Conservation (phyloP, 1,284 basidiomycete genomes). For the Sphagnurus paluster region DNA sequence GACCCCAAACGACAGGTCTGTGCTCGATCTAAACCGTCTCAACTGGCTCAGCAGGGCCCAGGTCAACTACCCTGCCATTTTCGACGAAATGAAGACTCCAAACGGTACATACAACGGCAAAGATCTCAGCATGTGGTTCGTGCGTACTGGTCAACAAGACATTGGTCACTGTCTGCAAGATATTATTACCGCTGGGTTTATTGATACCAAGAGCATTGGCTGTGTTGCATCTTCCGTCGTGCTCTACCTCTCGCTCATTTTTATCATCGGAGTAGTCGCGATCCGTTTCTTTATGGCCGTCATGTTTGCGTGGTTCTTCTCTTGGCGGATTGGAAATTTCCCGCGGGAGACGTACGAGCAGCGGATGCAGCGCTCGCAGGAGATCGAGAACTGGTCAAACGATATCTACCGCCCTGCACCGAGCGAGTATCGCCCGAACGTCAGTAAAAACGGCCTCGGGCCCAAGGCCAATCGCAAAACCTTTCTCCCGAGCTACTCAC, state of each 20-base stretch:
- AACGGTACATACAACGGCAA: conserved; percentile 79
- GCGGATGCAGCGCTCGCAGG: conserved; percentile 86
- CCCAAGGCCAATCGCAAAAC: conserved; percentile 58
- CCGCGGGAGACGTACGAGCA: conserved; percentile 92
- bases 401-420: conserved; percentile 97
- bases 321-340: conserved; percentile 93
- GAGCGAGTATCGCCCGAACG: conserved; percentile 88
- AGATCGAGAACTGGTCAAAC: conserved; percentile 96
- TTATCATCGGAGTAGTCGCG: conserved; percentile 95
- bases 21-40: conserved; percentile 86
- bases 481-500: conserved; percentile 82
- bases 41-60: conserved; percentile 80
- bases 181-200: conserved; percentile 85
- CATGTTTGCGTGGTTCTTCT: conserved; percentile 96
- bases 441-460: conserved; percentile 64
- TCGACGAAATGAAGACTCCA: conserved; percentile 72
- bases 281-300: conserved; percentile 98
- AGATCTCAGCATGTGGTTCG: conserved; percentile 85
- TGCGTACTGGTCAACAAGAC: conserved; percentile 62
- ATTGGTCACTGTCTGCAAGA: conserved; percentile 87
- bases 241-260: conserved; percentile 92
- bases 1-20: conserved; percentile 50
- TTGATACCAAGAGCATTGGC: conserved; percentile 93
- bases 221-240: conserved; percentile 96
- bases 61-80: conserved; percentile 81